Base-by-base conservation (phyloP, 495 filamentous ascomycete species). In the Neurospora sp. region DNA sequence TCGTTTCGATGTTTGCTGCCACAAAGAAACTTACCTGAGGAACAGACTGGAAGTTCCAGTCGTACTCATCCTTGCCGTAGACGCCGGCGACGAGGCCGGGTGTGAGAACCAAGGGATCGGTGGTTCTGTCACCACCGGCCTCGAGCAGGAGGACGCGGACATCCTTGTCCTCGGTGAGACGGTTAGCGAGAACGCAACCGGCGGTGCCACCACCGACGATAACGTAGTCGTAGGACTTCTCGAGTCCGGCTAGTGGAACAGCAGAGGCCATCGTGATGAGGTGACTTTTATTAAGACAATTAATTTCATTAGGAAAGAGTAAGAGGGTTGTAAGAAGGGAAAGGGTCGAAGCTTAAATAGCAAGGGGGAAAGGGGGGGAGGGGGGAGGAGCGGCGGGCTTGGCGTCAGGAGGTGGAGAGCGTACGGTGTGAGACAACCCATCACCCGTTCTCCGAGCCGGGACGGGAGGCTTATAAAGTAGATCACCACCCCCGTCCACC, bases 191-290 rank as follows among this genome's bases (percentile, higher is more conserved):
- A 48, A 94, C 92, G 81, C 94, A 92, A 72, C 94, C 94, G 8
- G 94, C 93, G 39, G 94, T 96, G 77, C 94, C 94, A 70, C 93
- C 94, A 73, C 93, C 93, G 17, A 96, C 89, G 77, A 97, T 91
- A 73, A 97, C 85, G 80, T 94, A 96, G 84, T 97, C 93, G 83
- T 90, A 97, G 5, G 78, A 72, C 39, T 71, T 42, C 24, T 74
- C 74, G 43, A 75, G 71, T 24, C 74, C 72, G 37, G 48, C 69
- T 34, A 62, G 54, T 0, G 54, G 15, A 62, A 62, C 54, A 34
- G 54, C 54, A 31, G 54, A 17, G 70, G 37, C 38, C 38, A 71
- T 39, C 19, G 39, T 31, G 24, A 54, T 24, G 7, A 69, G 2
- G 13, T 31, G 37, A 71, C 9, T 42, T 54, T 19, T 34, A 34